Base-by-base conservation (phyloP, 1,139 yeast genomes). In the Candida sp. region DNA sequence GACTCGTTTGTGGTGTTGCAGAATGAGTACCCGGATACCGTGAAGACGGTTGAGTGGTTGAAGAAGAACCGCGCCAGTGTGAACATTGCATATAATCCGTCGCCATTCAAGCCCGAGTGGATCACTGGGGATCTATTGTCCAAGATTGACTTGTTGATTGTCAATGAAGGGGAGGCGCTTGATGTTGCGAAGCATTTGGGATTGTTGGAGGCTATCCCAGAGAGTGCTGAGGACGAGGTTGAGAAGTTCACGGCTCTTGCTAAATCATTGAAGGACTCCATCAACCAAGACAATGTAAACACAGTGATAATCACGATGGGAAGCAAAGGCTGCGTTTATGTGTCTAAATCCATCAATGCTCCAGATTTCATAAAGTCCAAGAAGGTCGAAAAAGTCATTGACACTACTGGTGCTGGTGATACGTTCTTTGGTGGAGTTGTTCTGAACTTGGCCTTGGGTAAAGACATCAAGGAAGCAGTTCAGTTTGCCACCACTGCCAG, bases 401-500 rank as follows among this genome's bases (percentile, higher is more conserved):
- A 93, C 66, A 92, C 98, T 1, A 93, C 98, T 0, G 97, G 98
- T 1, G 98, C 99, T 1, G 99, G 99, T 6, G 99, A 94, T 64
- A 93, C 98, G 0, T 94, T 93, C 65, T 79, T 94, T 49, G 98
- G 98, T 2, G 97, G 88, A 0, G 72, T 92, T 3, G 81, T 89
- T 0, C 80, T 85, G 68, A 77, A 83, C 63, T 70, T 85, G 54
- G 81, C 85, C 28, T 66, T 68, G 27, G 84, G 83, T 0, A 54
- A 59, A 8, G 43, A 62, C 0, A 56, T 87, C 5, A 63, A 65
- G 4, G 69, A 76, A 1, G 87, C 97, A 0, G 69, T 93, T 8
- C 62, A 69, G 54, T 90, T 88, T 68, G 96, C 97, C 0, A 80
- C 90, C 0, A 66, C 66, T 17, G 97, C 98, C 0, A 86, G 97